Evolutionary conservation across 2,329 filamentous ascomycete genomes (phyloP), one percentile per base, ranked within the genome.

Genomic region (Hirsutella minnesotensis): DNA sequence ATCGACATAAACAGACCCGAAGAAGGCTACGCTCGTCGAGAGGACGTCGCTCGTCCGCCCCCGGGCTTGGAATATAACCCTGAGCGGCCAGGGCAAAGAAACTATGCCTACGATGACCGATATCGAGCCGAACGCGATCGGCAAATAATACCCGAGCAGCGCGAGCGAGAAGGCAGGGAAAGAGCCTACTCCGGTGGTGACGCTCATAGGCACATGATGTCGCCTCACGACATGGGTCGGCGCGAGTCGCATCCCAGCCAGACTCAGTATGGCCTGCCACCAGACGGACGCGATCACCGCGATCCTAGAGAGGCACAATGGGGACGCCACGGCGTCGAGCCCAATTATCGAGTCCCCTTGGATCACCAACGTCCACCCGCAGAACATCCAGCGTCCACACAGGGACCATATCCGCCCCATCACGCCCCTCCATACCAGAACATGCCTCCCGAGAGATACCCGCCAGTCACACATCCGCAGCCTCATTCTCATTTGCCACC

Each of bases 171-270:
- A 44, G 60, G 62, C 18, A 60, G 67, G 45, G 62, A 68, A 41
- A 64, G 71, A 42, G 69, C 70, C 9, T 70, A 73, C 47, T 72
- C 70, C 5, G 71, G 65, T 3, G 61, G 64, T 21, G 69, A 76
- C 22, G 60, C 66, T 1, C 64, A 62, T 22, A 64, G 65, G 20
- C 65, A 68, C 12, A 64, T 65, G 38, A 53, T 59, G 51, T 53
- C 56, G 44, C 55, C 57, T 19, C 55, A 55, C 39, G 60, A 63
- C 24, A 59, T 62, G 21, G 63, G 65, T 36, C 69, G 69, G 44
- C 65, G 56, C 21, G 61, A 68, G 21, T 62, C 62, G 22, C 71
- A 71, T 43, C 59, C 62, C 15, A 66, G 66, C 21, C 68, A 67
- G 46, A 55, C 67, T 19, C 61, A 64, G 9, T 75, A 73, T 47